Base-by-base conservation (phyloP, 108 stramenopile genomes). In the Skeletonema menzelii region DNA sequence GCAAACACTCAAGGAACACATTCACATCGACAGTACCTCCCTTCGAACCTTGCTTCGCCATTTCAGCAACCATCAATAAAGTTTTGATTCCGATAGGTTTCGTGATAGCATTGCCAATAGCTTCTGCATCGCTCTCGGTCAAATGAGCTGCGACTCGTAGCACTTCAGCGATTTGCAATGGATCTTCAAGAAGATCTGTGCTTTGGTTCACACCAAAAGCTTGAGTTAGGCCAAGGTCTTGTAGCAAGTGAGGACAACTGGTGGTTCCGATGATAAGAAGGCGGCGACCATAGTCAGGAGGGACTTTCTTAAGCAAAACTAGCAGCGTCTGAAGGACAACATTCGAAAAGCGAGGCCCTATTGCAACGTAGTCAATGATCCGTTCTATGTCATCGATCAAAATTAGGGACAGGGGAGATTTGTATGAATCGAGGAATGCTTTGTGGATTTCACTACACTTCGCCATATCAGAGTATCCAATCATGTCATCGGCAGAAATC, bases 351-450 rank as follows among this genome's bases (percentile, higher is more conserved):
- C 98, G 93, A 1, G 97, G 97, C 30, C 99, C 99, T 40, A 98
- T 96, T 17, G 91, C 90, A 7, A 95, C 93, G 78, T 97, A 99
- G 59, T 99, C 99, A 75, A 99, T 98, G 56, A 99, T 77, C 22
- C 99, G 89, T 78, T 99, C 99, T 73, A 99, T 86, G 80, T 99
- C 98, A 75, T 99, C 99, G 59, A 99, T 85, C 46, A 99, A 84
- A 65, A 99, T 97, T 24, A 99, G 80, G 7, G 97, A 97, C 57
- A 98, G 80, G 4, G 97, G 97, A 27, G 92, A 94, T 77, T 97
- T 97, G 90, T 98, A 99, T 22, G 98, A 96, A 87, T 99, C 98
- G 68, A 94, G 80, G 74, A 99, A 99, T 0, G 92, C 93, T 79
- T 89, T 97, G 73, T 95, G 91, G 66, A 99, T 97, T 73, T 83